Conservation (phyloP, 768 basidiomycete genomes). For the Psilocybe tampanensis region DNA sequence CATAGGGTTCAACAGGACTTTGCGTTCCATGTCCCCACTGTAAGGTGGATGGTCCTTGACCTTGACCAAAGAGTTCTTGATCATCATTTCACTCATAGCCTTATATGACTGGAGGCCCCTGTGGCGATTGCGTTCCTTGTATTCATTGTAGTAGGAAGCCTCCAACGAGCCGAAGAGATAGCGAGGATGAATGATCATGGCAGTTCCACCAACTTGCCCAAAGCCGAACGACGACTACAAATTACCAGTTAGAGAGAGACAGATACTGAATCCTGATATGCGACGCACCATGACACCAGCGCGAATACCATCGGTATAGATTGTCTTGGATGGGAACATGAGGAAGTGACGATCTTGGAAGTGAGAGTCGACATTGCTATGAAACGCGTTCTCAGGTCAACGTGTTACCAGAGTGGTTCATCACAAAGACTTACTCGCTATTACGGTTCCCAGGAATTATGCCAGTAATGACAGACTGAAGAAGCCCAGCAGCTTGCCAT, state of each 20-base stretch:
- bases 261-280: neutral
- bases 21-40: constrained; percentile 78
- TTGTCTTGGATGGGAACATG: constrained; percentile 97
- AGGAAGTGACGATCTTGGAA: constrained; percentile 89
- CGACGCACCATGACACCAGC: constrained; percentile 80
- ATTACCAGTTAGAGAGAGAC: constrained; percentile 2
- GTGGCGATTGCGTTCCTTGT: constrained; percentile 65
- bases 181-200: constrained; percentile 86
- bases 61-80: constrained; percentile 88
- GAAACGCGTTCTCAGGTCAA: neutral
- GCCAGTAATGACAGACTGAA: constrained; percentile 84
- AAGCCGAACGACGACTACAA: constrained; percentile 93
- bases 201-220: constrained; percentile 96
- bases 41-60: constrained; percentile 95
- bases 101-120: constrained; percentile 80
- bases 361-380: constrained; percentile 89
- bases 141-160: constrained; percentile 75
- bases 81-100: constrained; percentile 96
- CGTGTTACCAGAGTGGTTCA: neutral
- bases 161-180: constrained; percentile 87
- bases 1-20: constrained; percentile 89
- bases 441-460: constrained; percentile 95
- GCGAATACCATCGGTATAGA: constrained; percentile 90
- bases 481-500: constrained; percentile 93
- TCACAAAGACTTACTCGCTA: constrained; percentile 72